Evolutionary conservation across 345 rosid genomes (phyloP), one percentile per base, ranked within the genome.

Genomic region (Cardamine occulta): DNA sequence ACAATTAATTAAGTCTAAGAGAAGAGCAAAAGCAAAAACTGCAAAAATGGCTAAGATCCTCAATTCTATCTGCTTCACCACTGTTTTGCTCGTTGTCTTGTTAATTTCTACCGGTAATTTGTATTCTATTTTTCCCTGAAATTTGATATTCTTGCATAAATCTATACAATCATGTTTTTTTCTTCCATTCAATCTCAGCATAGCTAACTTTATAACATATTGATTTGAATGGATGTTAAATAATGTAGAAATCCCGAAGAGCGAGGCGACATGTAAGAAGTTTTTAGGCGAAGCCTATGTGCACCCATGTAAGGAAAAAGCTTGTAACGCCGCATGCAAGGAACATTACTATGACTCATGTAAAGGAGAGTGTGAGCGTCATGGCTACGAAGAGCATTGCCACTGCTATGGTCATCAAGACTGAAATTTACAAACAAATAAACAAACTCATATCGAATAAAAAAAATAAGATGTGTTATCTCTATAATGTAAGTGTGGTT

Each of bases 331-430:
- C 2, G 9, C 15, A 19, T 70, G 74, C 23, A 32, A 21, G 34
- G n/a, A 31, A 45, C 21, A 58, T 31, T 70, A 57, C 45, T 0
- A 29, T 29, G 0, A 45, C 45, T 44, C 74, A 37, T 70, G 74
- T 19, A 45, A 70, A 70, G 74, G 74, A 48, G 75, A 48, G 49
- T 72, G 75, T 61, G 75, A 72, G 60, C 8, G 1, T 31, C 75
- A 61, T 72, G 29, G 12, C 56, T 0, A 21, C 37, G 51, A 71
- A 48, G 48, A 32, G 35, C 67, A 59, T 23, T 71, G 75, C 31
- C 61, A 72, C 29, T 72, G 75, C 52, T 62, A 61, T 29, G 75
- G 75, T 57, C 48, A 14, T 34, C 17, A 12, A 1, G 45, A 72
- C 67, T 60, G 68, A 72, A 34, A 26, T 24, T 7, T 19, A 42